A percentile compares a stretch with the other conserved stretches of the same genome.
These are phyloP conservation scores for Penicillium diatomitis DNA, from an alignment of 495 filamentous ascomycete species.

Conservation along the genomic window DNA sequence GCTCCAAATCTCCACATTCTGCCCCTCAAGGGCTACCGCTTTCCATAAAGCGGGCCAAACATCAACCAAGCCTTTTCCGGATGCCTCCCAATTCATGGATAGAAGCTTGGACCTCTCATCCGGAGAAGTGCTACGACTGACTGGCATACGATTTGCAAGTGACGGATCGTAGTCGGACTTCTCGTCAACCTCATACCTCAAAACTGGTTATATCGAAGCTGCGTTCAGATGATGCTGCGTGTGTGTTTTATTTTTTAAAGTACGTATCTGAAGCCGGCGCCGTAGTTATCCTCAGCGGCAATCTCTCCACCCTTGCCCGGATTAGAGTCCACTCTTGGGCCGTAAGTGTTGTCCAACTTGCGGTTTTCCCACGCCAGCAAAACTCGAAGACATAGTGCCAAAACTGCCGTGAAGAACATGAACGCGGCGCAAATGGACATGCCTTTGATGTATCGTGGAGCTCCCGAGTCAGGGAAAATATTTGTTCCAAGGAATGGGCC, in stretches of 20 bases:
- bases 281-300: constrained; percentile 43
- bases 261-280: constrained; percentile 37
- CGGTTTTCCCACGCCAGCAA: constrained; percentile 56
- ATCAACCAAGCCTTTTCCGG: too few relatives aligned
- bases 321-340: constrained; percentile 18
- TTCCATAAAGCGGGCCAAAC: too few relatives aligned
- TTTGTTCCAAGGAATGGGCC: constrained; percentile 64
- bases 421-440: constrained; percentile 63
- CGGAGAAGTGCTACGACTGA: too few relatives aligned
- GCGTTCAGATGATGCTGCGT: too few relatives aligned
- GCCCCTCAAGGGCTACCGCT: too few relatives aligned
- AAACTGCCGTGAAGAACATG: constrained; percentile 56
- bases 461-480: constrained; percentile 50
- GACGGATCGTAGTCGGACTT: too few relatives aligned
- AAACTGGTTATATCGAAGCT: too few relatives aligned
- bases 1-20: too few relatives aligned
- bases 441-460: constrained; percentile 57
- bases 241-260: constrained; percentile 16
- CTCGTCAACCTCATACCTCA: too few relatives aligned
- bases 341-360: constrained; percentile 45
- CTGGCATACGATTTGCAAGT: too few relatives aligned
- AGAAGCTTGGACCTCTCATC: too few relatives aligned
- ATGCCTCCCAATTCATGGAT: too few relatives aligned
- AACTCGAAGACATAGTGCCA: constrained; percentile 46
- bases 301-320: constrained; percentile 9